These are phyloP conservation scores for Aspergillus sp. DNA, from an alignment of 2,329 filamentous ascomycete genomes.

Conservation along the genomic window DNA sequence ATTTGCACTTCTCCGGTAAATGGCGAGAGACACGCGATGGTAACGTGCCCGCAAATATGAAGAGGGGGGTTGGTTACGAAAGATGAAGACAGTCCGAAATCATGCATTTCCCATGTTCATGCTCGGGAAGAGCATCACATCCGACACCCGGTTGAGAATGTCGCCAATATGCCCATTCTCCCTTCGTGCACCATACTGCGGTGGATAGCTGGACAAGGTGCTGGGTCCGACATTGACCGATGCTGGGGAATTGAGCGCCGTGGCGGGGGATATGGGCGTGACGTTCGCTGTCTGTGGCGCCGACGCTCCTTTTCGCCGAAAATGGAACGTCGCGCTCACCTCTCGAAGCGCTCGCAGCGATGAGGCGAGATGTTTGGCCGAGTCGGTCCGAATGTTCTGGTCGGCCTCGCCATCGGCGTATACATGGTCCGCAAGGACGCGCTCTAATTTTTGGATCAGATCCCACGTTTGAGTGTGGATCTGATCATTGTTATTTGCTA, in stretches of 20 bases:
- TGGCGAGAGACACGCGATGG: neutral
- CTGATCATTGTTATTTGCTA: slow-evolving; percentile 29
- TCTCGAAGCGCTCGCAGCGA: slow-evolving; percentile 34
- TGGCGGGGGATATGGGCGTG: slow-evolving; percentile 11
- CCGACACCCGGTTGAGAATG: slow-evolving; percentile 34
- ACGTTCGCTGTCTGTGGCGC: slow-evolving; percentile 3
- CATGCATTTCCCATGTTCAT: slow-evolving; percentile 22
- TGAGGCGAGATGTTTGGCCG: slow-evolving; percentile 33
- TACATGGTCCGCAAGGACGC: slow-evolving; percentile 32
- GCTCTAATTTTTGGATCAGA: slow-evolving; percentile 31
- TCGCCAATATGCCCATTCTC: slow-evolving; percentile 30
- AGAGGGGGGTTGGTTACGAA: neutral
- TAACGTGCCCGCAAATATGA: neutral
- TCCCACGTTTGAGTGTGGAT: slow-evolving; percentile 24
- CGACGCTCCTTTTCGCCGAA: slow-evolving; percentile 10
- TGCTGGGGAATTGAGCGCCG: slow-evolving; percentile 10
- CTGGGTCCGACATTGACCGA: slow-evolving; percentile 4
- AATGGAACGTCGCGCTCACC: slow-evolving; percentile 29
- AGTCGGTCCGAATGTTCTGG: slow-evolving; percentile 31
- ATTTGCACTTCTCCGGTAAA: neutral
- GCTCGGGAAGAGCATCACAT: slow-evolving; percentile 37
- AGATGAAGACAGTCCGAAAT: neutral
- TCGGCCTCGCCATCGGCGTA: slow-evolving; percentile 24
- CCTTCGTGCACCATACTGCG: slow-evolving; percentile 8
- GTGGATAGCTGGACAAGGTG: slow-evolving; percentile 7